A percentile compares a stretch with the other conserved stretches of the same genome.
phyloP scores from a whole-genome alignment of 495 filamentous ascomycete genomes.

The Penicillium lividum region DNA sequence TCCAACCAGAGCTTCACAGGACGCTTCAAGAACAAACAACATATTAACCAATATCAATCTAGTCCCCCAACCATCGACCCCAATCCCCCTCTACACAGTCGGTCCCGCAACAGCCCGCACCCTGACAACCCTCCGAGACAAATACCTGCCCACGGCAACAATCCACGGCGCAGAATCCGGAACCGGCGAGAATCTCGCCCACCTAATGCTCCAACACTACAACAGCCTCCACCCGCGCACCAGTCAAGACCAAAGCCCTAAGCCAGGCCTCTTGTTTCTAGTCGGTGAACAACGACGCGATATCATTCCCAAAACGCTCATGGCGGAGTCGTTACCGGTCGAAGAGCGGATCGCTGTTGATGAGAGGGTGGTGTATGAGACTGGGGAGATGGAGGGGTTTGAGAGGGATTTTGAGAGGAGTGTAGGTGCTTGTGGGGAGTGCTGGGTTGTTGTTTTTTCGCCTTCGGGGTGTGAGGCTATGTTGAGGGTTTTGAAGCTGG shows the following conservation, averaged over 20 bases:
- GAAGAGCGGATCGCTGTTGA: slow-evolving; percentile 60
- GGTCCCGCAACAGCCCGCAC: slow-evolving; percentile 86
- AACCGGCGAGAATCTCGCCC: slow-evolving; percentile 75
- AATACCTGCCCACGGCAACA: slow-evolving; percentile 46
- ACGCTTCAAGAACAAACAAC: too few species aligned
- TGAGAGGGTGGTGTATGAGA: slow-evolving; percentile 84
- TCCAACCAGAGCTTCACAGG: slow-evolving; percentile 1
- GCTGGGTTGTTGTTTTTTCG: slow-evolving; percentile 94
- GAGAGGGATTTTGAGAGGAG: slow-evolving; percentile 56
- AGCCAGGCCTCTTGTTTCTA: slow-evolving; percentile 75
- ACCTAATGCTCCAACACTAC: slow-evolving; percentile 76
- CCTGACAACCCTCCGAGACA: slow-evolving; percentile 56
- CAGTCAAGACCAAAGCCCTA: slow-evolving; percentile 35
- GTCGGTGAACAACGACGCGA: slow-evolving; percentile 86
- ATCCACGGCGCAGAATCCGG: slow-evolving; percentile 78
- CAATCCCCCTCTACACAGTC: slow-evolving; percentile 75
- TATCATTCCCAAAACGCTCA: slow-evolving; percentile 80
- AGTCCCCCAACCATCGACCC: slow-evolving; percentile 13
- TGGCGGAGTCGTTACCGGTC: slow-evolving; percentile 44
- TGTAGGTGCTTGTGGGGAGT: slow-evolving; percentile 27
- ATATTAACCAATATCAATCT: not conserved
- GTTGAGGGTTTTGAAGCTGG: slow-evolving; percentile 60
- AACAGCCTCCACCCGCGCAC: slow-evolving; percentile 25
- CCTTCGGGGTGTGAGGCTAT: slow-evolving; percentile 84
- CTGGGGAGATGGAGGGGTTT: slow-evolving; percentile 75